Percentiles rank a stretch among this genome's conserved stretches.
Evolutionary conservation across 129 eudicot species (phyloP).

Genomic region (Kitagawia praeruptora): DNA sequence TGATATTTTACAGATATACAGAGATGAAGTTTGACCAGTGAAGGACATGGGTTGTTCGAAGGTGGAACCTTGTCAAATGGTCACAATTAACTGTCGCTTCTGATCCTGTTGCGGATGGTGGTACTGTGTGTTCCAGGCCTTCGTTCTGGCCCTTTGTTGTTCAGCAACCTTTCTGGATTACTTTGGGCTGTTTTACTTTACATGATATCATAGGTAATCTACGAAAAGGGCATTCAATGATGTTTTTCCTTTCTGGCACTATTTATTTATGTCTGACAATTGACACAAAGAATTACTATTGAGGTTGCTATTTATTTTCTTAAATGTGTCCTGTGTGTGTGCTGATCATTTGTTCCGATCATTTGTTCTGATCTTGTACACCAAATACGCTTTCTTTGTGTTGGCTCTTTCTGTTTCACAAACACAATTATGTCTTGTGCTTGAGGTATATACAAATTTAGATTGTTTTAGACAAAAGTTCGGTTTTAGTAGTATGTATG

Average conservation of each 20-base stretch:
- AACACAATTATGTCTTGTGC: background rate
- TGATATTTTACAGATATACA: constrained; percentile 23
- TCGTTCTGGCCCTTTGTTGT: constrained; percentile 46
- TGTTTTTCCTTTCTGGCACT: background rate
- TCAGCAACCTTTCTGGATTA: constrained; percentile 17
- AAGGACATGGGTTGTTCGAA: constrained; percentile 27
- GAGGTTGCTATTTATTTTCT: background rate
- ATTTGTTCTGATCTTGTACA: background rate
- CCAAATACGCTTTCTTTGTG: background rate
- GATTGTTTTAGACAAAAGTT: background rate
- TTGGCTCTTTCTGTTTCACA: background rate
- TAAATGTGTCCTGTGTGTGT: background rate
- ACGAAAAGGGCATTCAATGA: background rate
- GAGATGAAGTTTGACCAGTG: constrained; percentile 98
- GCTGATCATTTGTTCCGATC: background rate
- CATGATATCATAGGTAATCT: constrained; percentile 48
- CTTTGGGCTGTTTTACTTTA: constrained; percentile 19
- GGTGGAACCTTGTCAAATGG: constrained; percentile 25
- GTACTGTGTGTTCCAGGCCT: constrained; percentile 23
- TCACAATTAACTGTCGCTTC: constrained; percentile 21
- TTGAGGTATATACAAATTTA: background rate
- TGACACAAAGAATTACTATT: background rate
- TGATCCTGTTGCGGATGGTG: constrained; percentile 29
- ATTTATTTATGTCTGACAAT: background rate
- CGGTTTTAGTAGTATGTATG: background rate